Evolutionary conservation across 2,329 filamentous ascomycete species (phyloP), one percentile per base, ranked within the genome.

Genomic region (Chrysosporium queenslandicum): DNA sequence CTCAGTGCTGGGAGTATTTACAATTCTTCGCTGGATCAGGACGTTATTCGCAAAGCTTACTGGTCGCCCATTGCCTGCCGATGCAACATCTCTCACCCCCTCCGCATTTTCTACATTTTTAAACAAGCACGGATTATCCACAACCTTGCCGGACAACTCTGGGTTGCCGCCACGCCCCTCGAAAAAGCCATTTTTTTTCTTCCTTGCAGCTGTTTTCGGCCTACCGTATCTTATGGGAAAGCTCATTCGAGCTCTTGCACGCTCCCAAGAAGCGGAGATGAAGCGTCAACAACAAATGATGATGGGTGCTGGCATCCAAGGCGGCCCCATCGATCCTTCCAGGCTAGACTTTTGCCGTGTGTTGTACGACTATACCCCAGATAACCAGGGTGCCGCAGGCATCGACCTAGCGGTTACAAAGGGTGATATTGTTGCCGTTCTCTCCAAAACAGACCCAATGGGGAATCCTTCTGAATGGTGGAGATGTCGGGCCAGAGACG

Each of bases 141-240:
- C 63, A 59, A 75, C 57, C 59, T 78, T 74, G 64, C 80, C 81
- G 11, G 80, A 88, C 60, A 87, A 86, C 59, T 77, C 80, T 1
- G 76, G 83, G 0, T 76, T 75, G 14, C 76, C 81, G 16, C 73
- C 86, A 3, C 83, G 82, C 61, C 90, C 91, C 16, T 95, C 87
- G 65, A 88, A 87, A 67, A 98, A 97, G 69, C 92, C 92, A 0
- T 87, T 98, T 62, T 79, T 98, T 65, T 91, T 98, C 76, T 98
- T 98, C 75, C 75, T 96, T 55, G 76, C 94, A 40, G 91, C 92
- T 16, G 90, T 94, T 4, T 95, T 98, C 63, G 94, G 92, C 50
- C 78, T 98, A 12, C 92, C 92, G 4, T 98, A 95, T 67, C 77
- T 98, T 46, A 96, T 98, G 90, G 85, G 86, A 71, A 98, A 96